phyloP scores from a whole-genome alignment of 2,329 filamentous ascomycete species.

The Cercospora citrullina region DNA sequence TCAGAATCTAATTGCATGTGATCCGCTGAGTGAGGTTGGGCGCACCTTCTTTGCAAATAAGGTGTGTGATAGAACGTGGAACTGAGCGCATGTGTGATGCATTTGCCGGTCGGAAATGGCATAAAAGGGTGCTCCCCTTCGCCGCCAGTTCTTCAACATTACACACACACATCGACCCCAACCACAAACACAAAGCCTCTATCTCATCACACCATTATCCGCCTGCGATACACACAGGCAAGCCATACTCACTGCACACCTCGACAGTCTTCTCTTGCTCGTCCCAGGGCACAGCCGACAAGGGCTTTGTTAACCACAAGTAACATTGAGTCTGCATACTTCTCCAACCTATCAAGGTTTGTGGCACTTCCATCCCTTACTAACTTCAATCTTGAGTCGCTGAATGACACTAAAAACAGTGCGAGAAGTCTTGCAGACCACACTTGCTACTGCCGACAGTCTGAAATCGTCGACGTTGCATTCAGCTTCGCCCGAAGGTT shows the following conservation, averaged over 20 bases:
- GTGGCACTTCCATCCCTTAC: neutral
- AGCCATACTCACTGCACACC: rapidly evolving
- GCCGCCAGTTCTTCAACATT: neutral
- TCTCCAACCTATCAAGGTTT: neutral
- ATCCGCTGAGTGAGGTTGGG: neutral
- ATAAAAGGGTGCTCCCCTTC: neutral
- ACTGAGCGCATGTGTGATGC: neutral
- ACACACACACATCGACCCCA: neutral
- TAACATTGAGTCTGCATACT: neutral
- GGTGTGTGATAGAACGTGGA: neutral
- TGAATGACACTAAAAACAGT: neutral
- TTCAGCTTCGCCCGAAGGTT: neutral
- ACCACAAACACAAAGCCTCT: neutral
- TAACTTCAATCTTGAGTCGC: too few species aligned
- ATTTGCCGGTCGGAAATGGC: neutral
- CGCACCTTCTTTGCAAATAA: neutral
- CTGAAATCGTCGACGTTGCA: neutral
- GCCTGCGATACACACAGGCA: neutral
- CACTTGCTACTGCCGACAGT: neutral
- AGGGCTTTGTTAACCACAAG: neutral
- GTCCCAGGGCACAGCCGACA: neutral
- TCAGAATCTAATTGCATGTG: neutral
- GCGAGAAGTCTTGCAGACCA: neutral
- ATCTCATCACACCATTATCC: neutral
- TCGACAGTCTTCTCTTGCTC: neutral